These are phyloP conservation scores for Penicillium sp. DNA, from an alignment of 2,329 filamentous ascomycete genomes.

Conservation along the genomic window DNA sequence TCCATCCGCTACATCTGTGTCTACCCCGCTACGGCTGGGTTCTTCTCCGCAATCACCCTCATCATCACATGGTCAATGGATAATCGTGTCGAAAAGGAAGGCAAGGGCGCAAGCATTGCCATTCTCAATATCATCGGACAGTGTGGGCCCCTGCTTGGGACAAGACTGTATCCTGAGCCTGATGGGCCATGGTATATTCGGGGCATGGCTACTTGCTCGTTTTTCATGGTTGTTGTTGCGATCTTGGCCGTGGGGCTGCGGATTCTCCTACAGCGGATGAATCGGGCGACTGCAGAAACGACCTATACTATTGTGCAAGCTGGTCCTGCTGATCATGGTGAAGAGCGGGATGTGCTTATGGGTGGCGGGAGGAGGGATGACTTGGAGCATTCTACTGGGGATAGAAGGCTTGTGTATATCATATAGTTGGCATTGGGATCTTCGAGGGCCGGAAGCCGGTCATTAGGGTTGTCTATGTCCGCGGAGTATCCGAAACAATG, in stretches of 20 bases:
- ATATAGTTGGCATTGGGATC: constrained; percentile 7
- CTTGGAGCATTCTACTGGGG: constrained; percentile 18
- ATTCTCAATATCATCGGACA: constrained; percentile 80
- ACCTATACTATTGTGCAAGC: constrained; percentile 6
- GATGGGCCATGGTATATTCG: constrained; percentile 61
- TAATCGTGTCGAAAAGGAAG: constrained; percentile 69
- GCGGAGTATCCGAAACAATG: too few species aligned
- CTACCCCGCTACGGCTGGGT: constrained; percentile 74
- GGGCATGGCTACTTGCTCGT: constrained; percentile 63
- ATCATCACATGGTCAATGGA: constrained; percentile 88
- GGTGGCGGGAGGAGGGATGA: constrained; percentile 22
- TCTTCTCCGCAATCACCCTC: constrained; percentile 80
- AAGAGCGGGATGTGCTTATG: constrained; percentile 33
- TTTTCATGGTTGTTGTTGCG: constrained; percentile 62
- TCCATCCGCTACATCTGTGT: constrained; percentile 66
- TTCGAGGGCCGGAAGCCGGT: too few species aligned
- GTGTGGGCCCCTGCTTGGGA: constrained; percentile 70
- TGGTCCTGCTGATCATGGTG: constrained; percentile 16
- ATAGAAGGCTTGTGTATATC: constrained; percentile 29
- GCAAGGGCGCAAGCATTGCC: constrained; percentile 73
- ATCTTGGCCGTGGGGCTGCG: constrained; percentile 55
- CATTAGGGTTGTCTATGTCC: too few species aligned
- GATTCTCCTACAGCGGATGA: constrained; percentile 53
- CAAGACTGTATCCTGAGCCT: constrained; percentile 58
- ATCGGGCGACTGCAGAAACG: constrained; percentile 30